These are phyloP conservation scores for Termitomyces sp. DNA, from an alignment of 768 basidiomycete species.

Conservation along the genomic window DNA sequence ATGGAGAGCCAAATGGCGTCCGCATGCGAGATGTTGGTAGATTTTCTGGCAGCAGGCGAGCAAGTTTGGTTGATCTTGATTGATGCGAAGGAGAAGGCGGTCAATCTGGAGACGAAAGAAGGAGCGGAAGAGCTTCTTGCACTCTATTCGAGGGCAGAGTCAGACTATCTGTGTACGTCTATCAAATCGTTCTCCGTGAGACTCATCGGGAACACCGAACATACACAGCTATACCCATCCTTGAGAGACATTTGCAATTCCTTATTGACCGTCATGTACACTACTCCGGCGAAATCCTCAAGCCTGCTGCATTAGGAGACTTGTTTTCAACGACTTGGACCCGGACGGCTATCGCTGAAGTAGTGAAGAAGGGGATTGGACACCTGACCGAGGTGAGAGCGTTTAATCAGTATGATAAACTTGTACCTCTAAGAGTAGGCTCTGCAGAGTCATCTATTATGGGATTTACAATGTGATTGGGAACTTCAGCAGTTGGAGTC, in stretches of 20 bases:
- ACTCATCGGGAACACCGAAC: background rate
- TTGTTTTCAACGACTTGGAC: slow-evolving; percentile 62
- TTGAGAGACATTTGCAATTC: slow-evolving; percentile 65
- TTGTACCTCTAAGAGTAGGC: background rate
- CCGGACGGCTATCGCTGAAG: slow-evolving; percentile 42
- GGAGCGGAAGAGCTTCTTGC: slow-evolving; percentile 52
- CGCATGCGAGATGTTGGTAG: slow-evolving; percentile 63
- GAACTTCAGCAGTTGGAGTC: slow-evolving; percentile 58
- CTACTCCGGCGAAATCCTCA: slow-evolving; percentile 33
- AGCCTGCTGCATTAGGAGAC: slow-evolving; percentile 48
- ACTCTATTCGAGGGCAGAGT: slow-evolving; percentile 61
- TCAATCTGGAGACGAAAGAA: slow-evolving; percentile 45
- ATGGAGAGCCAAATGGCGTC: slow-evolving; percentile 53
- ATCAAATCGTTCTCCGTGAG: background rate
- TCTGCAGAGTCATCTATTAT: slow-evolving; percentile 60
- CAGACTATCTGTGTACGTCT: slow-evolving; percentile 75
- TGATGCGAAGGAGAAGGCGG: slow-evolving; percentile 41
- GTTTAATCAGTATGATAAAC: background rate
- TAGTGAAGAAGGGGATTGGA: slow-evolving; percentile 48
- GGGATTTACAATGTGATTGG: slow-evolving; percentile 73
- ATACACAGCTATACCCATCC: slow-evolving; percentile 62
- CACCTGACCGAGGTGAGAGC: slow-evolving; percentile 58
- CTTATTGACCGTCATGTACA: slow-evolving; percentile 37
- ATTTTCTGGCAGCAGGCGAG: slow-evolving; percentile 58
- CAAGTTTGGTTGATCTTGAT: slow-evolving; percentile 75